Evolutionary conservation across 1,284 basidiomycete species (phyloP), one percentile per base, ranked within the genome.

Genomic region (Volvariella surrecta): DNA sequence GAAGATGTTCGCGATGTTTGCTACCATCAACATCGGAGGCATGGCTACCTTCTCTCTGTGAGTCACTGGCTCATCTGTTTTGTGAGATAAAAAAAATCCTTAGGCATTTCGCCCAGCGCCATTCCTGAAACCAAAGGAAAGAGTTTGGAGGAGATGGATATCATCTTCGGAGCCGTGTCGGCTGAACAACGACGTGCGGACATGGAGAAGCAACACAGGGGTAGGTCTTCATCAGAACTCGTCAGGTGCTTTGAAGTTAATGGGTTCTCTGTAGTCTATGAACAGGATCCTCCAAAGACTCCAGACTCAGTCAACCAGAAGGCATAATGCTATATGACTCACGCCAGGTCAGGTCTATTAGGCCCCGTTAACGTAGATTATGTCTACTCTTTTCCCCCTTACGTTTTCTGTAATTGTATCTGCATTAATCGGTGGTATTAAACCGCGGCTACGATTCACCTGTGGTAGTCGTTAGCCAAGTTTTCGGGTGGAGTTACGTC

Each of bases 91-190:
- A 6, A 19, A 6, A 7, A 6, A 37, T 20, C 32, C 22, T 19
- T 16, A n/a, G n/a, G n/a, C 13, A 8, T 31, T 30, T 17, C 28
- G 16, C 10, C 2, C 44, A 80, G 79, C 1, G 41, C 78, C 21
- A 74, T 83, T 47, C 84, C 84, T 0, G 87, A 89, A 63, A 89
- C 86, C 4, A 82, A 82, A 57, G 83, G 83, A 6, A 71, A 74
- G 45, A 78, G 74, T 54, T 62, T 88, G 49, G 83, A 86, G 54
- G 81, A 84, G 54, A 87, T 89, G 84, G 87, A 90, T 58, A 60
- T 89, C 54, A 70, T 90, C 50, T 89, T 91, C 53, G 87, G 85
- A 2, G 54, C 79, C 0, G 71, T 87, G 19, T 69, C 70, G 16
- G 66, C 64, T 17, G 79, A 79, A 52, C 56, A 78, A 51, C 74